phyloP scores from a whole-genome alignment of 1,139 yeast genomes.

The Geotrichum aggregatum region DNA sequence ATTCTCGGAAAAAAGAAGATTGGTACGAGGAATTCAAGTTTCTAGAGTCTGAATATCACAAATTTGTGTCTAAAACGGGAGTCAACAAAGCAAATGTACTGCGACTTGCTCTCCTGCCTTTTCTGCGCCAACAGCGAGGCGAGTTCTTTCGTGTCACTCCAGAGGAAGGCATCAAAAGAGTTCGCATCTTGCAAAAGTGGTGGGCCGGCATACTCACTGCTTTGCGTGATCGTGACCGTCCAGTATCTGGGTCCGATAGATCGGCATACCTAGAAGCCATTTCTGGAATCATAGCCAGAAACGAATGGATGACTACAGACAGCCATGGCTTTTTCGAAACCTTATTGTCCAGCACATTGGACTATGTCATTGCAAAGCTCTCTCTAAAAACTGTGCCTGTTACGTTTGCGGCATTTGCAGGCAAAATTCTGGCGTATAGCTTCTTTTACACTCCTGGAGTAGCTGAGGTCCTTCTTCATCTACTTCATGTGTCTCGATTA shows the following conservation, averaged over 20 bases:
- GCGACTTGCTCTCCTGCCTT: constrained; percentile 63
- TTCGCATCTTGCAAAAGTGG: constrained; percentile 53
- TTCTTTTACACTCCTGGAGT: constrained; percentile 60
- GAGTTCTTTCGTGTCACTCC: constrained; percentile 22
- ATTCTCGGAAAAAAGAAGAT: constrained; percentile 4
- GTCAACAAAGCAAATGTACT: constrained; percentile 61
- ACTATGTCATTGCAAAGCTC: constrained; percentile 51
- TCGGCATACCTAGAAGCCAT: constrained; percentile 72
- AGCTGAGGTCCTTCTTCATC: constrained; percentile 56
- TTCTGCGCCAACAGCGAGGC: constrained; percentile 44
- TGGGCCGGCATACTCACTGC: constrained; percentile 57
- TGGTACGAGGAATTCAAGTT: constrained; percentile 27
- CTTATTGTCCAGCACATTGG: constrained; percentile 51
- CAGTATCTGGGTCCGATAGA: constrained; percentile 51
- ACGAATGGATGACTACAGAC: constrained; percentile 52
- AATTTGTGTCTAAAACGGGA: constrained; percentile 46
- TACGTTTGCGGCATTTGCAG: constrained; percentile 68
- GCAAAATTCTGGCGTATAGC: constrained; percentile 69
- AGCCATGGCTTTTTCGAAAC: constrained; percentile 29
- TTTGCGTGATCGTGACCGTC: constrained; percentile 36
- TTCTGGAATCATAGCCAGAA: constrained; percentile 58
- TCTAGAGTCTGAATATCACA: constrained; percentile 30
- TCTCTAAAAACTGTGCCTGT: constrained; percentile 54
- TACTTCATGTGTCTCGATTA: constrained; percentile 50
- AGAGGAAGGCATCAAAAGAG: constrained; percentile 25